Base-by-base conservation (phyloP, 169 alveolate species). In the Sarcocystis neurona region DNA sequence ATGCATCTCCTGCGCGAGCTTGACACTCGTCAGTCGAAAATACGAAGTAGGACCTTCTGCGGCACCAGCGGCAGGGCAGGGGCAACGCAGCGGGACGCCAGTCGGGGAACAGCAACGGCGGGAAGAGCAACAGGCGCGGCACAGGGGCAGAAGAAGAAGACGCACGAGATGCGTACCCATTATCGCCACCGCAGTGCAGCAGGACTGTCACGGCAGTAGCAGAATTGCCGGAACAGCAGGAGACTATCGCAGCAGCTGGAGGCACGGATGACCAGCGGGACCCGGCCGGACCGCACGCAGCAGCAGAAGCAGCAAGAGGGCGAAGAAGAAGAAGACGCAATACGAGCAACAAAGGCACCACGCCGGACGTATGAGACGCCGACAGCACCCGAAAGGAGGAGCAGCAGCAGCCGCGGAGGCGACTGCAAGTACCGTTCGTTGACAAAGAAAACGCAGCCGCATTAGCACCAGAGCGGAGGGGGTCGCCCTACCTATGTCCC, bases 21-120 rank as follows among this genome's bases (percentile, higher is more conserved):
- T 60, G 30, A 91, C 72, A 41, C 79, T 84, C 34, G 93, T 75
- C n/a, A 91, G n/a, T 18, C 80, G 63, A 32, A 60, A 91, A 30
- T 60, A 91, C 48, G 84, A 43, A 43, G 94, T 88, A 27, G 94
- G 94, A 8, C 94, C 94, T 15, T 85, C 93, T 89, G 79, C 23
- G 12, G 41, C 60, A 78, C 37, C 10, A 37, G 34, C 27, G 12
- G 18, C 85, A 78, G 18, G n/a, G 18, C 60, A 44, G 18, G 34
- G 70, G 18, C 12, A 18, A 20, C 18, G n/a, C 18, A 78, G 85
- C 27, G 8, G 37, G 32, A 32, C 60, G 72, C 30, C 85, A 50
- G 48, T 6, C 8, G 37, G 20, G 43, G 20, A 44, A 30, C 77
- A 23, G 75, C 15, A 2, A 2, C 32, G 20, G 10, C 37, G 12